These are phyloP conservation scores for Apophysomyces ossiformis DNA, from an alignment of 371 early-diverging fungal genomes.

Conservation along the genomic window DNA sequence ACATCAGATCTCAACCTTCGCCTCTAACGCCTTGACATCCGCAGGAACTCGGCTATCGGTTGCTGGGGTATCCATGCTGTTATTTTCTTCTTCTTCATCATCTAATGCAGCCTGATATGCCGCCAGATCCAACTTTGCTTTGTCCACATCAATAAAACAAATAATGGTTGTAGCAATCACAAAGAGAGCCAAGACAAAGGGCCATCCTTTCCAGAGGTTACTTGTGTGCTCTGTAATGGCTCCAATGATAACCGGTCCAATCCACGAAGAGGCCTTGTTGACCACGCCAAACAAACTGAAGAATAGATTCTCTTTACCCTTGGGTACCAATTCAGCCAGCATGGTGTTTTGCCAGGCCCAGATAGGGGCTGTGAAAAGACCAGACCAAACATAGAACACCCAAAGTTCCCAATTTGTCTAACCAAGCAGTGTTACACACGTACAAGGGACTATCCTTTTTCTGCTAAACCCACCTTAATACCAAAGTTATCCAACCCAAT, in stretches of 20 bases:
- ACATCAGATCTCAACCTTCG: too few relatives aligned
- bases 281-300: conserved; percentile 65
- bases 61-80: background rate
- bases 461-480: conserved; percentile 25
- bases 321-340: conserved; percentile 62
- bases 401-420: conserved; percentile 57
- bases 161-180: conserved; percentile 45
- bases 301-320: conserved; percentile 64
- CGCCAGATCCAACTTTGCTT: conserved; percentile 52
- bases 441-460: conserved; percentile 13
- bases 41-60: background rate
- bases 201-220: conserved; percentile 60
- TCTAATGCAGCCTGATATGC: conserved; percentile 19
- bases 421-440: conserved; percentile 24
- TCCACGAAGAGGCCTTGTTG: conserved; percentile 66
- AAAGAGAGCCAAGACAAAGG: conserved; percentile 57
- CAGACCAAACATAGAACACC: conserved; percentile 56
- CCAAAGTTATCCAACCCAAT: conserved; percentile 45
- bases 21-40: background rate
- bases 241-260: conserved; percentile 64
- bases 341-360: conserved; percentile 63
- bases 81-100: conserved; percentile 10
- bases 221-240: conserved; percentile 57
- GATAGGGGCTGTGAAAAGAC: conserved; percentile 62
- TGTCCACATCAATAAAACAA: conserved; percentile 55